These are phyloP conservation scores for Phytophthora palmivora DNA, from an alignment of 352 stramenopile genomes.

Conservation along the genomic window DNA sequence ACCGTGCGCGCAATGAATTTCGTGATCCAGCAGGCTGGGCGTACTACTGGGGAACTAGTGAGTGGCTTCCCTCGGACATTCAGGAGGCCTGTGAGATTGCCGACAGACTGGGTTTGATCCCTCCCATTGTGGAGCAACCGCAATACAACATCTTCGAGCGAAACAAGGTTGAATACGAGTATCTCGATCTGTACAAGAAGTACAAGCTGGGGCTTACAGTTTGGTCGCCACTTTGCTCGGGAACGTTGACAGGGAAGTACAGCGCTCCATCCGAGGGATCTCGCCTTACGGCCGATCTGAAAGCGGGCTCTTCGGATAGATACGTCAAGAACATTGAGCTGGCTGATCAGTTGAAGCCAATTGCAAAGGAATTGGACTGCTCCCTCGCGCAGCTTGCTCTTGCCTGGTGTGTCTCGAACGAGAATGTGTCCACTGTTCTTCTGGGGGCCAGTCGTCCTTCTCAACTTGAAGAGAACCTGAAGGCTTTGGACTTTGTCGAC, in stretches of 20 bases:
- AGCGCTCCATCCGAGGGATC: constrained; percentile 7
- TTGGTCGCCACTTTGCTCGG: constrained; percentile 5
- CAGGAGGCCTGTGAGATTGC: constrained; percentile 7
- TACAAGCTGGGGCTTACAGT: constrained; percentile 22
- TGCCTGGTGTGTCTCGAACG: constrained; percentile 13
- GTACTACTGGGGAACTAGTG: constrained; percentile 10
- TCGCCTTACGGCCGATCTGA: constrained; percentile 30
- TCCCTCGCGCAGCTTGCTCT: constrained; percentile 16
- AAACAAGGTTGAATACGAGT: constrained; percentile 31
- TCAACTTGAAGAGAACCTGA: constrained; percentile 20
- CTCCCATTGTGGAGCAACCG: constrained; percentile 6
- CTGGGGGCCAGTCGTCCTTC: constrained; percentile 13
- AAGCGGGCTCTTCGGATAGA: constrained; percentile 36
- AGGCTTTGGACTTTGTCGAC: constrained; percentile 10
- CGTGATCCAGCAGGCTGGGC: constrained; percentile 42
- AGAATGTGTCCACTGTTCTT: constrained; percentile 18
- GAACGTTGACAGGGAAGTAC: constrained; percentile 18
- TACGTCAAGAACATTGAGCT: neutral
- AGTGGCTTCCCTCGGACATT: constrained; percentile 6
- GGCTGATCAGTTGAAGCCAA: constrained; percentile 11
- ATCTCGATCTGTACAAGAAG: constrained; percentile 22
- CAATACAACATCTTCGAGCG: constrained; percentile 15
- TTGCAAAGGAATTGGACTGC: constrained; percentile 10
- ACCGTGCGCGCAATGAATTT: constrained; percentile 9
- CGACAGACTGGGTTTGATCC: constrained; percentile 4